Evolutionary conservation across 257 asterid genomes (phyloP).

Genomic region (Cinchona pubescens): DNA sequence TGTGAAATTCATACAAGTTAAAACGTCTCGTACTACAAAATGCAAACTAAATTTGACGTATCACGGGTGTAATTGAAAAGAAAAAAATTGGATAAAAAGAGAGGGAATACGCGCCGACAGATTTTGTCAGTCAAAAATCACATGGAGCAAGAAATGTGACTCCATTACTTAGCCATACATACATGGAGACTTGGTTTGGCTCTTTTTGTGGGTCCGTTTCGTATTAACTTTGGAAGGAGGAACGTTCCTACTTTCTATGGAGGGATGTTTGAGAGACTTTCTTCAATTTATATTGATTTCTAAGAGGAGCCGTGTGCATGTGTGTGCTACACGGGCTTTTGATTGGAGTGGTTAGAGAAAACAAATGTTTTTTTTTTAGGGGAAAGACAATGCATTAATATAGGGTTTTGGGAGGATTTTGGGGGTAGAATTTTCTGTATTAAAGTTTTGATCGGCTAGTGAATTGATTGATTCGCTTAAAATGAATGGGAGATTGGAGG

Average conservation of each 20-base stretch:
- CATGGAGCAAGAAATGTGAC: conserved; percentile 42
- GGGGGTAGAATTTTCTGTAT: not conserved
- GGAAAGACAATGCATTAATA: conserved; percentile 1
- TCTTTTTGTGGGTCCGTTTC: conserved; percentile 12
- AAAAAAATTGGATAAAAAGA: not conserved
- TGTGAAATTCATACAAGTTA: too few species aligned
- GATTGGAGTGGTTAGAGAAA: conserved; percentile 8
- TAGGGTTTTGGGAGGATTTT: not conserved
- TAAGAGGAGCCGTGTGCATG: not conserved
- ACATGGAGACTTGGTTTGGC: conserved; percentile 5
- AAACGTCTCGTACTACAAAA: too few species aligned
- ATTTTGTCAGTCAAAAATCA: conserved; percentile 50
- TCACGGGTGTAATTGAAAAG: conserved; percentile 38
- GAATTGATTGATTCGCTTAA: not conserved
- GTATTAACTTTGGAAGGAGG: not conserved
- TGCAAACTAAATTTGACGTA: conserved; percentile 20
- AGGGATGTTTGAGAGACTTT: not conserved
- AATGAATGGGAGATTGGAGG: not conserved
- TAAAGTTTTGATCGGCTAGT: not conserved
- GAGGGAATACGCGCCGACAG: conserved; percentile 37
- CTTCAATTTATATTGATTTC: not conserved
- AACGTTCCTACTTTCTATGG: not conserved
- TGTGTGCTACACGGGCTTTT: not conserved
- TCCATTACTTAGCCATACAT: conserved; percentile 13
- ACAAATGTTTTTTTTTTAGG: conserved; percentile 1